Evolutionary conservation across 305 asterid species (phyloP).

Genomic region (Fraxinus nigra): DNA sequence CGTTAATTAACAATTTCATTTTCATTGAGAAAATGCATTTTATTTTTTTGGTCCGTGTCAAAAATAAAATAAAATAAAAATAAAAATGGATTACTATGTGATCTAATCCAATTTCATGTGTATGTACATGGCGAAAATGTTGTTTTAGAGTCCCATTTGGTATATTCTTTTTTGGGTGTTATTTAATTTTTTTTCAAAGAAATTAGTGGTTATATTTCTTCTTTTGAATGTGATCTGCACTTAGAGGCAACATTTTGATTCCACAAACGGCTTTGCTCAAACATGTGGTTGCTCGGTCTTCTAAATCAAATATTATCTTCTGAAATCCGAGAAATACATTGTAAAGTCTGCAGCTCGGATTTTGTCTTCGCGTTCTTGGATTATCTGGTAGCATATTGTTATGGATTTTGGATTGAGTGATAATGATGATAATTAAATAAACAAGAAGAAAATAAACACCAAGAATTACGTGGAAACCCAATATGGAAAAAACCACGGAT

Average conservation of each 20-base stretch:
- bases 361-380: background rate
- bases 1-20: slow-evolving; percentile 18
- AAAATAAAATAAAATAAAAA: slow-evolving; percentile 9
- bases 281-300: slow-evolving; percentile 10
- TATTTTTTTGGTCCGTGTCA: background rate
- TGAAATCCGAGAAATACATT: background rate
- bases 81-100: slow-evolving; percentile 14
- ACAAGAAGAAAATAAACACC: no score
- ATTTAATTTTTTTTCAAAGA: slow-evolving; percentile 6
- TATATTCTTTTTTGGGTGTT: slow-evolving; percentile 16
- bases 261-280: slow-evolving; percentile 14
- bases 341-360: background rate
- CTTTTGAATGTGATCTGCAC: slow-evolving; percentile 20
- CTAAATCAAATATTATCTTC: slow-evolving; percentile 1
- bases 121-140: slow-evolving; percentile 10
- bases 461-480: no score
- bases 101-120: slow-evolving; percentile 22
- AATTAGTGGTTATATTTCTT: slow-evolving; percentile 23
- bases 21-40: background rate
- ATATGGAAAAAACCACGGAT: no score
- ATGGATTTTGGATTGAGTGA: no score
- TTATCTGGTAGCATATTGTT: background rate
- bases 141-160: slow-evolving; percentile 5
- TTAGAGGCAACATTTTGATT: slow-evolving; percentile 12
- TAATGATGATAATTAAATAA: no score